Evolutionary conservation across 805 yeast species (phyloP), one percentile per base, ranked within the genome.

Genomic region (Kurtzmaniella cleridarum): DNA sequence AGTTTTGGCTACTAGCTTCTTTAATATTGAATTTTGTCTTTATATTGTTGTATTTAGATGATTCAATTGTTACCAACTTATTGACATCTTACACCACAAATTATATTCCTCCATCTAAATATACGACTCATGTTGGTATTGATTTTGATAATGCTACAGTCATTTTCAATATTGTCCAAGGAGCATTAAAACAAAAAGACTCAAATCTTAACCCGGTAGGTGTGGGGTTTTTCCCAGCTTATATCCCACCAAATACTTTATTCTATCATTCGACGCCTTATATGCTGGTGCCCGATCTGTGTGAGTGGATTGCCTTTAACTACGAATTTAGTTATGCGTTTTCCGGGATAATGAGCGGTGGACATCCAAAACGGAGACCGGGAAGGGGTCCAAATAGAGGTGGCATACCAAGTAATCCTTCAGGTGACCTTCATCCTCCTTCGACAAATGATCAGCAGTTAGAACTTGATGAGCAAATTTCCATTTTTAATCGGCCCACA

Each of bases 221-320:
- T 3, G 78, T 79, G 14, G 65, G 76, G 5, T 76, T 68, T 44
- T 66, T 79, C 30, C 83, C 86, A 0, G 85, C 81, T 1, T 69
- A 68, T 39, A 64, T 80, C 17, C 83, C 84, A 0, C 64, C 73
- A 32, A 81, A 81, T 3, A 78, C 84, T 0, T 48, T 75, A 28
- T 49, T 80, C 36, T 80, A 76, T 41, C 85, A 79, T 53, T 64
- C 80, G 0, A 76, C 76, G 3, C 39, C 44, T 3, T 43, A 50
- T n/a, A 65, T 67, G 0, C 41, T 49, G 3, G 47, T 76, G 8
- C 83, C 84, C 1, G 51, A 52, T 0, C 50, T 62, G 17, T 68
- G 68, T 26, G 85, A 80, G 51, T 79, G 86, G 85, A 57, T 77
- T 9, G 86, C 85, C 1, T 62, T 79, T 71, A 82, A 79, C 50